Evolutionary conservation across 2,329 filamentous ascomycete genomes (phyloP), one percentile per base, ranked within the genome.

Genomic region (Trichoderma sp.): DNA sequence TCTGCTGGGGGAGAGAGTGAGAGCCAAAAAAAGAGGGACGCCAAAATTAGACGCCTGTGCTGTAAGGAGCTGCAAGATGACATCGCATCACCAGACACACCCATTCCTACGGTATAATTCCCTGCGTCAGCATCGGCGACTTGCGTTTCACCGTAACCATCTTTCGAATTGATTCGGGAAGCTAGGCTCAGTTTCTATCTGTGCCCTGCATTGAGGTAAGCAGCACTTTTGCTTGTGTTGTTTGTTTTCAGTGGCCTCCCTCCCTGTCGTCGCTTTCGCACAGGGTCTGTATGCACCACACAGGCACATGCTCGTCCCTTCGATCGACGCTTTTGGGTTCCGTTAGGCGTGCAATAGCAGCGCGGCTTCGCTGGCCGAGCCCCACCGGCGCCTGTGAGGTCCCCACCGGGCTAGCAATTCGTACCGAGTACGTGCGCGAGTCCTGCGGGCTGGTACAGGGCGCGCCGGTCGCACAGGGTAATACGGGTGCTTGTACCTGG

Each of bases 321-420:
- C 56, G 56, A 68, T 68, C 66, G 57, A 62, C 58, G 47, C 61
- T 43, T 55, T 68, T 40, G 66, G 59, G 53, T 61, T 71, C 69
- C 71, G 71, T 68, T 60, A 69, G 65, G 61, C 62, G 71, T 55
- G 66, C 47, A 7, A 43, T 43, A 57, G 63, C 35, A 21, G 68
- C 56, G 37, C 49, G 59, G 62, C 62, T 70, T 58, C 68, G 62
- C 63, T 67, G 59, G 52, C 60, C 66, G 49, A 57, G 59, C 29
- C 55, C 40, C 62, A 59, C 58, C 24, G 33, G 53, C 49, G n/a
- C 47, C 47, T 24, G 8, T 2, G 5, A 43, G 49, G 61, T 43
- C 40, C 61, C 61, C 61, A 64, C 61, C 49, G 33, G 16, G 33
- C 61, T 64, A 43, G 61, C 19, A 27, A 49, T 40, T 64, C 49